Evolutionary conservation across 1,284 basidiomycete species (phyloP).

Genomic region (Pascua guehoae): DNA sequence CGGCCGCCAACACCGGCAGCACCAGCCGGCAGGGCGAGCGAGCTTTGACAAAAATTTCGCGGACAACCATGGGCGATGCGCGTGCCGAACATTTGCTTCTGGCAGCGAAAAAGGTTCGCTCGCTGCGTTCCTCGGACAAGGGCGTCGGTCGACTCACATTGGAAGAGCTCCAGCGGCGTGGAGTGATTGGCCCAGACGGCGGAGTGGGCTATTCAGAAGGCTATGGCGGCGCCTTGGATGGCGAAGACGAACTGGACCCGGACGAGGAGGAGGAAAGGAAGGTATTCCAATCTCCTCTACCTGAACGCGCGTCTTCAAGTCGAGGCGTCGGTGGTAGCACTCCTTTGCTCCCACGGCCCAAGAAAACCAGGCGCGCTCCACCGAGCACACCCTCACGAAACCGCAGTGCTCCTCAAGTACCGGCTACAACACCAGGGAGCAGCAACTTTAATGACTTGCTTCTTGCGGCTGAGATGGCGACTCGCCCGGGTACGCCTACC

Average conservation of each 20-base stretch:
- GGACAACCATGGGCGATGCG: conserved; percentile 44
- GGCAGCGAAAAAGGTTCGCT: conserved; percentile 43
- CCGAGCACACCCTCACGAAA: conserved; percentile 32
- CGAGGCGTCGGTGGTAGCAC: conserved; percentile 9
- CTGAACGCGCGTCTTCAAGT: background rate
- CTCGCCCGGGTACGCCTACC: conserved; percentile 35
- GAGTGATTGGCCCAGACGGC: conserved; percentile 42
- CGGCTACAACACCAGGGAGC: conserved; percentile 42
- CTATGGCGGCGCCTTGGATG: conserved; percentile 29
- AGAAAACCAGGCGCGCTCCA: conserved; percentile 26
- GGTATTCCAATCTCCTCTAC: background rate
- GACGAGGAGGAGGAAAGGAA: conserved; percentile 19
- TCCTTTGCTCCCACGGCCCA: conserved; percentile 31
- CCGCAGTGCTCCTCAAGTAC: conserved; percentile 15
- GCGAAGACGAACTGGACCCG: conserved; percentile 16
- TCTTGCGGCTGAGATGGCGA: conserved; percentile 44
- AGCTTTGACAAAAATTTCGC: background rate
- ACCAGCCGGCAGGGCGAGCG: background rate
- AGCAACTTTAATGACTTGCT: conserved; percentile 45
- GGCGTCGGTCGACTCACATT: conserved; percentile 36
- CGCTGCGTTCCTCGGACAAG: conserved; percentile 28
- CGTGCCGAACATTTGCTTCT: conserved; percentile 46
- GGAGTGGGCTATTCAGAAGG: conserved; percentile 45
- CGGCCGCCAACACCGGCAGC: background rate
- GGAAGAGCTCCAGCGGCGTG: conserved; percentile 36